Conservation (phyloP, 2,329 filamentous ascomycete genomes). For the Raffaelea deltoideospora region DNA sequence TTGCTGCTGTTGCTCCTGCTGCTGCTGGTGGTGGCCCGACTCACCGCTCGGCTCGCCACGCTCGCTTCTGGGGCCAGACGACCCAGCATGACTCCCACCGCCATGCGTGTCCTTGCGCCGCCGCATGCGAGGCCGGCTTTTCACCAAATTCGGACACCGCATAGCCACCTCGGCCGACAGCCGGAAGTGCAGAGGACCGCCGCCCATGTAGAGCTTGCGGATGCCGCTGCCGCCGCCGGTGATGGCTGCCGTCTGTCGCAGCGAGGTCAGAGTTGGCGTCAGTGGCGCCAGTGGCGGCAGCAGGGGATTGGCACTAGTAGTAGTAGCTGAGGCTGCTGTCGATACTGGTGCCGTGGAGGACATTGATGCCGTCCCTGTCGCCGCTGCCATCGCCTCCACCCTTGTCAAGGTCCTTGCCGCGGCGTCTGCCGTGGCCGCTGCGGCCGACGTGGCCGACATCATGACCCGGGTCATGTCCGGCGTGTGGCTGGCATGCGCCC, state of each 20-base stretch:
- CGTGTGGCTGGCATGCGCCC: too few relatives aligned
- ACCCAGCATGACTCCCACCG: not conserved
- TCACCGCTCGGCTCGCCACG: too few relatives aligned
- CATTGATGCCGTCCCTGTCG: too few relatives aligned
- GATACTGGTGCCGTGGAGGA: too few relatives aligned
- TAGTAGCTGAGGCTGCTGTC: not conserved
- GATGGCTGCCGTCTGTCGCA: not conserved
- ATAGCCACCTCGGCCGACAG: constrained; percentile 16
- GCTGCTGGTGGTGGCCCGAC: too few relatives aligned
- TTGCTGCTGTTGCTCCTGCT: not conserved
- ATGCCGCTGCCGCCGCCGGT: constrained; percentile 3
- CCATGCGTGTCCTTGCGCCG: constrained; percentile 9
- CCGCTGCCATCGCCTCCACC: too few relatives aligned
- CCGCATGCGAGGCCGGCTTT: constrained; percentile 19
- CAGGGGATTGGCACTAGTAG: not conserved
- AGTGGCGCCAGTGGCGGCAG: not conserved
- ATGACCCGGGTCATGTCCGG: too few relatives aligned
- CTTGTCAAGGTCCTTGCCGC: too few relatives aligned
- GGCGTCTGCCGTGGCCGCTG: too few relatives aligned
- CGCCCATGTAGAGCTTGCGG: constrained; percentile 6
- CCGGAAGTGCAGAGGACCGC: constrained; percentile 11
- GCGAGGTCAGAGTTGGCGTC: too few relatives aligned
- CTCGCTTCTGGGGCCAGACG: too few relatives aligned
- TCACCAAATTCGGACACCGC: constrained; percentile 18
- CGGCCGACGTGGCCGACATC: too few relatives aligned